Percentiles rank a stretch among this genome's conserved stretches.
Conservation (phyloP, 129 eudicot genomes). For the Centaurea solstitialis region DNA sequence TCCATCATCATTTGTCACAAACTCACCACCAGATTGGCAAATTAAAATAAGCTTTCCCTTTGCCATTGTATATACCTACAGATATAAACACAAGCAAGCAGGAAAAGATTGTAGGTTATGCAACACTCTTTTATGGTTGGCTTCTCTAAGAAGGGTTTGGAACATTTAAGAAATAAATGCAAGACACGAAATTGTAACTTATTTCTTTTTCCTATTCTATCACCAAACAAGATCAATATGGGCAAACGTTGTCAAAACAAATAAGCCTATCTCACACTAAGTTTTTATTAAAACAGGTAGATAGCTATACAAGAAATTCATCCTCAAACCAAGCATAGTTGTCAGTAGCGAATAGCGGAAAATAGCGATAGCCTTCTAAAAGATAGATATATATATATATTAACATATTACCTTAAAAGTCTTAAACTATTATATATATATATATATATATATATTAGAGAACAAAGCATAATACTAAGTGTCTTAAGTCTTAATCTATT, state of each 20-base stretch:
- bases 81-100: conserved; percentile 21
- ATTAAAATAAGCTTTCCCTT: conserved; percentile 81
- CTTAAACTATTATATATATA: no score
- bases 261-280: background rate
- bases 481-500: no score
- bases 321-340: background rate
- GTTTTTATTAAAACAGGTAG: background rate
- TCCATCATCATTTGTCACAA: conserved; percentile 72
- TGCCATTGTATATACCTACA: conserved; percentile 57
- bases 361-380: no score
- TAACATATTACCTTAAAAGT: no score
- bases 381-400: no score
- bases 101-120: conserved; percentile 1
- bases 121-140: background rate
- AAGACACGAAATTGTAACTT: no score
- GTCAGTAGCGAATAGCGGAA: no score
- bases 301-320: background rate
- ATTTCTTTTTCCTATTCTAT: no score
- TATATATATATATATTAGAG: no score
- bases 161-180: background rate
- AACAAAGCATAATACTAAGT: no score
- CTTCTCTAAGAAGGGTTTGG: background rate
- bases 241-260: background rate
- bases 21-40: conserved; percentile 76
- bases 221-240: no score